A percentile compares a stretch with the other conserved stretches of the same genome.
Evolutionary conservation across 805 yeast genomes (phyloP).

Genomic region (Yarrowia sp.): DNA sequence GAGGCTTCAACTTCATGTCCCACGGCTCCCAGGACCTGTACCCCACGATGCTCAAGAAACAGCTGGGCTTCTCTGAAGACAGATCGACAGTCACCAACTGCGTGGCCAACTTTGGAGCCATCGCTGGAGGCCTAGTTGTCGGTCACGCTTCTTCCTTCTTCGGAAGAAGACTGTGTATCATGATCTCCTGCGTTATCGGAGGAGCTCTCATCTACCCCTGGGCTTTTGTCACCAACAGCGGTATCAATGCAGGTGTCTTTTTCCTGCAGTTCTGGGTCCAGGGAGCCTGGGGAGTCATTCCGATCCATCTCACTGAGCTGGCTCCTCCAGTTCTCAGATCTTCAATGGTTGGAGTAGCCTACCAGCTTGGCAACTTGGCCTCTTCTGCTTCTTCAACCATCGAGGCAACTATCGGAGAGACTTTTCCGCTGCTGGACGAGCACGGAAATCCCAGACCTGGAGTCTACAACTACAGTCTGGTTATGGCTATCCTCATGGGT

Average conservation of each 20-base stretch:
- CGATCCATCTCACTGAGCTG: not conserved
- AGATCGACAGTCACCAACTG: not conserved
- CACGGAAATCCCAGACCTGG: not conserved
- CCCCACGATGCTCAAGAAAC: constrained; percentile 61
- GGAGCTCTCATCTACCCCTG: constrained; percentile 9
- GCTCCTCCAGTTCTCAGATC: not conserved
- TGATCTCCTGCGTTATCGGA: not conserved
- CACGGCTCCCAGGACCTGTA: constrained; percentile 73
- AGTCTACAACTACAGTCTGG: not conserved
- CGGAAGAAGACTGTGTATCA: not conserved
- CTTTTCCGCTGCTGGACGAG: not conserved
- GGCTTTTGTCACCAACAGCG: constrained; percentile 2
- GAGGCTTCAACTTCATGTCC: constrained; percentile 41
- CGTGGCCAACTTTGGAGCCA: not conserved
- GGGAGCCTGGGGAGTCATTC: constrained; percentile 4
- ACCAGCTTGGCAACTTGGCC: constrained; percentile 45
- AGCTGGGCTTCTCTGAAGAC: constrained; percentile 48
- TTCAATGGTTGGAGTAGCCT: not conserved
- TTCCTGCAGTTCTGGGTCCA: not conserved
- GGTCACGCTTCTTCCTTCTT: not conserved
- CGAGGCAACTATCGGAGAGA: constrained; percentile 57
- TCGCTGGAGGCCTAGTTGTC: not conserved
- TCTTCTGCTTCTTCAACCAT: constrained; percentile 70
- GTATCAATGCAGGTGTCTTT: not conserved
- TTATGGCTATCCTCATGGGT: constrained; percentile 5